Base-by-base conservation (phyloP, 352 stramenopile genomes). In the Blastocystis sp. region DNA sequence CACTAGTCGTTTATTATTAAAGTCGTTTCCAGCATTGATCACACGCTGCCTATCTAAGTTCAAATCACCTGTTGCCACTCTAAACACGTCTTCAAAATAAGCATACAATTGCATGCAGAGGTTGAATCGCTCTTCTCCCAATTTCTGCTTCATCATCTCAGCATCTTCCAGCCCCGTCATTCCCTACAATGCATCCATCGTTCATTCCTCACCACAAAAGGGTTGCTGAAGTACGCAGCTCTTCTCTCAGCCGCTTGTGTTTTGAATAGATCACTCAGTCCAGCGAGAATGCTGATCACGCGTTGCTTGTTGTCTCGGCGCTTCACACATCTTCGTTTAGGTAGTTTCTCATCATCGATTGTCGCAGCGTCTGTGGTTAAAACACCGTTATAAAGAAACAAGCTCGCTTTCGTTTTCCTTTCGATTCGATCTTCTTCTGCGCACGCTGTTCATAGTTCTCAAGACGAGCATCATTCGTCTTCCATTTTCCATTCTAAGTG, bases 31-130 rank as follows among this genome's bases (percentile, higher is more conserved):
- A 11, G 70, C 41, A 26, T 81, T 81, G 11, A 81, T 45, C 45
- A 81, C 70, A 8, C 26, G 34, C 24, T 81, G 70, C 26, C 34
- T 9, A 34, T 81, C 43, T 13, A 81, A 13, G n/a, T 81, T 50
- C 50, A 63, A 8, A 63, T 81, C 70, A 0, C 70, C 70, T 5
- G 70, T 43, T n/a, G 70, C 70, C 16, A 81, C 20, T 53, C 39
- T 62, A 53, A 81, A 81, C 26, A 62, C 24, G 70, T 81, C 70
- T 47, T 81, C 43, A 34, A 81, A 81, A 20, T 62, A 63, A 3
- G 34, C 45, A 24, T 81, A 81, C 70, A 81, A 39, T 53, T 81
- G 70, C 43, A 81, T 63, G 30, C 70, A 81, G 9, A 81, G 50
- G 26, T 30, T 39, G n/a, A 81, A 81, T 24, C 70, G 70, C 50